Base-by-base conservation (phyloP, 306 rosid species). In the Fagus sylvatica region DNA sequence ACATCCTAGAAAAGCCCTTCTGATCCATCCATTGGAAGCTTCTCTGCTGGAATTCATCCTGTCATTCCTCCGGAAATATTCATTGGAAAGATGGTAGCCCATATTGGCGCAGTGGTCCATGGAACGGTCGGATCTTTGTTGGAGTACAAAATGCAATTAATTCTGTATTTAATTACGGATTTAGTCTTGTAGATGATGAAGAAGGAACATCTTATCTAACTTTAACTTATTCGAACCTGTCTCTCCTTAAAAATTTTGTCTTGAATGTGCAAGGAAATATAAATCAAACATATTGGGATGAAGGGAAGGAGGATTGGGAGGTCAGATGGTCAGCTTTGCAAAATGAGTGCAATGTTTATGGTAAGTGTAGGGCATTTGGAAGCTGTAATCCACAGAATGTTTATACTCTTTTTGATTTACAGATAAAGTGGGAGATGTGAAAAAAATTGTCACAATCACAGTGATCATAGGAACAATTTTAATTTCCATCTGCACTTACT, bases 101-200 rank as follows among this genome's bases (percentile, higher is more conserved):
- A 1, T 51, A 4, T 67, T 88, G 85, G 87, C 74, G 94, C 36
- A 84, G 81, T 59, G 90, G 94, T 39, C 92, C 85, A 2, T 88
- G 92, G 92, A 85, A 81, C 68, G 78, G 78, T 9, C 32, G 78
- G 17, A 42, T 69, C 81, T 90, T 88, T 62, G 67, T 81, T 3
- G 90, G 95, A 19, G 0, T 78, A 17, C 86, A 87, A 1, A 9
- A 16, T 22, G 28, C 28, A 6, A 19, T 56, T 74, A 0, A 15
- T 22, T 15, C 74, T 19, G 16, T 3, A 4, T 75, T 66, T 66
- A 67, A 56, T 48, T 1, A 12, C 17, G 83, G 84, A 16, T 19
- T 33, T 22, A 33, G 5, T 19, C 6, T 84, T 0, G 2, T 13
- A 32, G 39, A 49, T 1, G 37, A 67, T 41, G 41, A 42, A 12